Base-by-base conservation (phyloP, 148 eudicot species). In the Diospyros kaki region DNA sequence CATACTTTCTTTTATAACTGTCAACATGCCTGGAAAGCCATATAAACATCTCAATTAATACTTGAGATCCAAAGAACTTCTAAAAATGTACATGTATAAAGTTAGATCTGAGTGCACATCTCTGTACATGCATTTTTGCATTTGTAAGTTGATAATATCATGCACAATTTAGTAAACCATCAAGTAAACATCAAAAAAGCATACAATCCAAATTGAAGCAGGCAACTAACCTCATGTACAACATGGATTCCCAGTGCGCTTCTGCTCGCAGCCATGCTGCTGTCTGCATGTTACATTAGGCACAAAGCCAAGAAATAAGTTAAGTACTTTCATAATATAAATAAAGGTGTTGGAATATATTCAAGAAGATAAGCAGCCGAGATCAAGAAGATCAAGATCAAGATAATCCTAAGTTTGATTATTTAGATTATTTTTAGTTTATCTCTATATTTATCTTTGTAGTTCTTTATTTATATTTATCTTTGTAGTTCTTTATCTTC, bases 201-300 rank as follows among this genome's bases (percentile, higher is more conserved):
- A 44, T 15, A 63, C 41, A n/a, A 38, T 68, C 14, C 17, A 71
- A 10, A 60, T 7, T 17, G 60, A 28, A 51, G 63, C n/a, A 61
- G 56, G 46, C 18, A 72, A 78, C 84, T 76, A 14, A 88, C 97
- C 93, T 80, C 90, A 82, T 86, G 68, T 79, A 86, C 64, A 89
- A 81, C 44, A 86, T 69, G 39, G 91, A 84, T 81, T 91, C 97
- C 93, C 91, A 87, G 77, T 89, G 93, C 9, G 93, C 93, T 82
- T 91, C 97, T 69, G 97, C 93, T 59, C 97, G 86, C 66, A 91
- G 85, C 93, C 93, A 91, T 64, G 93, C 93, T 68, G 97, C 97
- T 68, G 91, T 86, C 97, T 91, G 87, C 77, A 80, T 66, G 66
- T 50, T 44, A 54, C 77, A 52, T 8, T 38, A 76, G 76, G 80